Evolutionary conservation across 331 rosid genomes (phyloP).

Genomic region (Malus hybrid): DNA sequence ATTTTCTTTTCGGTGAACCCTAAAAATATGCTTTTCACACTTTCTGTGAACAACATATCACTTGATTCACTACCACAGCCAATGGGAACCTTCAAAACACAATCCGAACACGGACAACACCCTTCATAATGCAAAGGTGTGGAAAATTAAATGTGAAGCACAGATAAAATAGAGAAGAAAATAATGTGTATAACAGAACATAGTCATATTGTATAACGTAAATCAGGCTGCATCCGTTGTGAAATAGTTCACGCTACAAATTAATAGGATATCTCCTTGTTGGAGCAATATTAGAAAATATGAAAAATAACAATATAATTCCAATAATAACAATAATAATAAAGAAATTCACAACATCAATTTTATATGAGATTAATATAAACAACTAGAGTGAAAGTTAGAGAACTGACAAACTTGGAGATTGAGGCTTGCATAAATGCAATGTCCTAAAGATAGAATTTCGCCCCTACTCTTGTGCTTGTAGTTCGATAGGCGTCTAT

Average conservation of each 20-base stretch:
- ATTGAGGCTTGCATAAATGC: too few relatives aligned
- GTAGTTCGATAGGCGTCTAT: too few relatives aligned
- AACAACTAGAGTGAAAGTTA: too few relatives aligned
- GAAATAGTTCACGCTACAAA: conserved; percentile 29
- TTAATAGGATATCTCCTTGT: neutral
- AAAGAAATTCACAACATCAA: too few relatives aligned
- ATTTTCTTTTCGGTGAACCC: neutral
- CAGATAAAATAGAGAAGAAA: neutral
- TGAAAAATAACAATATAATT: too few relatives aligned
- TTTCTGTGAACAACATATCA: neutral
- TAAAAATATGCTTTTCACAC: too few relatives aligned
- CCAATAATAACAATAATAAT: too few relatives aligned
- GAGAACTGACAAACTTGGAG: too few relatives aligned
- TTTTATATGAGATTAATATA: too few relatives aligned
- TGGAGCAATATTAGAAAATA: too few relatives aligned
- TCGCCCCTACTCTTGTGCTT: too few relatives aligned
- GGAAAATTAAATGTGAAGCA: neutral
- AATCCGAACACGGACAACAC: neutral
- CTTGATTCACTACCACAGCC: neutral
- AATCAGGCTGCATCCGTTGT: conserved; percentile 17
- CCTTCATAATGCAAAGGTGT: neutral
- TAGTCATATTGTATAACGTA: neutral
- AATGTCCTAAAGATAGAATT: too few relatives aligned
- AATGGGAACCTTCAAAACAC: neutral
- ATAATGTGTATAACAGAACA: neutral